Evolutionary conservation across 768 basidiomycete genomes (phyloP).

Genomic region (Calocybe indica): DNA sequence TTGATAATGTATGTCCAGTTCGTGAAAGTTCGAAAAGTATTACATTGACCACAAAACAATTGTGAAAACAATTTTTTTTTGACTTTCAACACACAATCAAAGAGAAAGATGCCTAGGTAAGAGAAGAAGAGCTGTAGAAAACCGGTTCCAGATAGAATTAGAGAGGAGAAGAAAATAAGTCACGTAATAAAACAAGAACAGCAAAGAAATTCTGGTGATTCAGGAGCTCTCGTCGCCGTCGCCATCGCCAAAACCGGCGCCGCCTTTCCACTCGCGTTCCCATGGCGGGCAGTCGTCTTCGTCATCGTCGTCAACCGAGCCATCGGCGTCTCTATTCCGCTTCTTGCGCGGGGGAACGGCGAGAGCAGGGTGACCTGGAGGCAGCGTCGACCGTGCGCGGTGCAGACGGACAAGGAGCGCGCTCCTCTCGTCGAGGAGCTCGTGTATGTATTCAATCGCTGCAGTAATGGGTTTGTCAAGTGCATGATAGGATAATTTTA

Average conservation of each 20-base stretch:
- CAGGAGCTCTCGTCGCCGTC: conserved; percentile 30
- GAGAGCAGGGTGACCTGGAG: conserved; percentile 56
- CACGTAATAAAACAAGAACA: too few species aligned
- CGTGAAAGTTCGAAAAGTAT: too few species aligned
- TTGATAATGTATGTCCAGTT: too few species aligned
- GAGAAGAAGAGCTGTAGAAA: too few species aligned
- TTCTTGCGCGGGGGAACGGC: conserved; percentile 19
- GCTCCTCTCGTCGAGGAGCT: conserved; percentile 55
- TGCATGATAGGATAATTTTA: conserved; percentile 3
- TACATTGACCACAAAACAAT: too few species aligned
- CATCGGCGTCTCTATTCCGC: conserved; percentile 11
- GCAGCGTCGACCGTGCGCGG: conserved; percentile 49
- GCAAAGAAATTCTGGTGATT: too few species aligned
- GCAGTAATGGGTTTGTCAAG: conserved; percentile 4
- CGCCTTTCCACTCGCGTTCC: conserved; percentile 85
- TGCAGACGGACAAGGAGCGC: conserved; percentile 53
- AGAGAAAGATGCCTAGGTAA: too few species aligned
- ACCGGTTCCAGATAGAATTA: too few species aligned
- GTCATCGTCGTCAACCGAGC: conserved; percentile 10
- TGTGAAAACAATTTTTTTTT: too few species aligned
- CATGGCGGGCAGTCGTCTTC: conserved; percentile 41
- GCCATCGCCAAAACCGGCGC: conserved; percentile 42
- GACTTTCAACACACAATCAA: too few species aligned
- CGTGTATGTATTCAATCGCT: conserved; percentile 86
- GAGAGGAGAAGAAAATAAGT: too few species aligned